A percentile compares a stretch with the other conserved stretches of the same genome.
Conservation (phyloP, 2,329 filamentous ascomycete species). For the Gliomastix tumulicola region DNA sequence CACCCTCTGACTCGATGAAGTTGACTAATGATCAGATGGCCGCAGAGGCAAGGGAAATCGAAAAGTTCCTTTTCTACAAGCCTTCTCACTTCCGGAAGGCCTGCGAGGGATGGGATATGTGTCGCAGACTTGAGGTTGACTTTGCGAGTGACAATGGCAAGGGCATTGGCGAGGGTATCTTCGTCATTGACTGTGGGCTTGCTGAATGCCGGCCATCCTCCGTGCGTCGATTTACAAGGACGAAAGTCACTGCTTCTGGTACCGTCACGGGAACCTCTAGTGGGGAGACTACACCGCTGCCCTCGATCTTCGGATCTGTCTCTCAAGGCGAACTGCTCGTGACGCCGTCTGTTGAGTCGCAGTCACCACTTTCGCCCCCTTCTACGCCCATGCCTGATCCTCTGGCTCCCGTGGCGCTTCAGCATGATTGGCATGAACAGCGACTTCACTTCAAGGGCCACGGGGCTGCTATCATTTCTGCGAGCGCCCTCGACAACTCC, state of each 20-base stretch:
- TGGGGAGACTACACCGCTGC: constrained; percentile 1
- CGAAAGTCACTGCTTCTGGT: too few relatives aligned
- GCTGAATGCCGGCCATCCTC: constrained; percentile 44
- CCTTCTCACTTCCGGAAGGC: constrained; percentile 72
- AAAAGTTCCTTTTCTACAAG: constrained; percentile 63
- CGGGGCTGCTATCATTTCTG: constrained; percentile 56
- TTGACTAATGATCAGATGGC: constrained; percentile 63
- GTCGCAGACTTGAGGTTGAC: constrained; percentile 75
- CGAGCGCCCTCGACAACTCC: constrained; percentile 68
- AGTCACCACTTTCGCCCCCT: constrained; percentile 12
- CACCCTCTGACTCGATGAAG: constrained; percentile 67
- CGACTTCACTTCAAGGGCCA: constrained; percentile 46
- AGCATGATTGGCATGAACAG: constrained; percentile 22
- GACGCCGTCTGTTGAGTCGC: constrained; percentile 8
- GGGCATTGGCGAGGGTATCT: constrained; percentile 67
- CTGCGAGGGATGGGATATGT: constrained; percentile 91
- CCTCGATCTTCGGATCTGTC: constrained; percentile 21
- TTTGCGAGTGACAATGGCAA: constrained; percentile 77
- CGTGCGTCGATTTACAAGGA: constrained; percentile 36
- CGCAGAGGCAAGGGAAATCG: constrained; percentile 76
- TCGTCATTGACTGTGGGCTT: constrained; percentile 69
- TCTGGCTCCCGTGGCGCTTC: constrained; percentile 1
- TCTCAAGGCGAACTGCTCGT: constrained; percentile 1
- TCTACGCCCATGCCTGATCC: constrained; percentile 9
- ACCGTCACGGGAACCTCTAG: constrained; percentile 8